Percentiles rank a stretch among this genome's conserved stretches.
phyloP scores from a whole-genome alignment of 148 eudicot species.

The Fagopyrum tataricum region DNA sequence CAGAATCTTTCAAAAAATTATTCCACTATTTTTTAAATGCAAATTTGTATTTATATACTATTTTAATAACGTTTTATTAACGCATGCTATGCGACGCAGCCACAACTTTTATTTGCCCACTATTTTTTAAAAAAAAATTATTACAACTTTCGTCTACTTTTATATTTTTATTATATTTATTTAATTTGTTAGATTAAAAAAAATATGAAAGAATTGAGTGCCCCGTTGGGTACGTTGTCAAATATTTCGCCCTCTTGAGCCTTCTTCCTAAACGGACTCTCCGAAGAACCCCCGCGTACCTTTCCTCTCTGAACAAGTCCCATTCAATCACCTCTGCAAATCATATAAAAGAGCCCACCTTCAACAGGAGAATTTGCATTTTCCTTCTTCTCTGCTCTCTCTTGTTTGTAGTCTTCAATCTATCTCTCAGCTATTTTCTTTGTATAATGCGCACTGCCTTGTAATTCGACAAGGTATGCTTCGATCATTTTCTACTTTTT shows the following conservation, averaged over 20 bases:
- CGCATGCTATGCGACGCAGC: no score
- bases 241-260: no score
- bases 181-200: not conserved
- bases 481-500: not conserved
- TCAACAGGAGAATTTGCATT: not conserved
- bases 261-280: slow-evolving; percentile 32
- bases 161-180: not conserved
- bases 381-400: not conserved
- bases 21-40: no score
- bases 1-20: no score
- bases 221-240: not conserved
- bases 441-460: slow-evolving; percentile 18
- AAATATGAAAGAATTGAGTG: not conserved
- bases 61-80: no score
- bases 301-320: slow-evolving; percentile 3
- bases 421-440: not conserved
- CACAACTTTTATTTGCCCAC: no score
- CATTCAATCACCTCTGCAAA: slow-evolving; percentile 10
- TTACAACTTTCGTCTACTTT: no score
- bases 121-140: no score
- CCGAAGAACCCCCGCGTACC: slow-evolving; percentile 24
- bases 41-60: no score
- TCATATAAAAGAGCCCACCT: not conserved
- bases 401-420: not conserved
- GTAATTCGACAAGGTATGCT: slow-evolving; percentile 21